A percentile compares a stretch with the other conserved stretches of the same genome.
phyloP scores from a whole-genome alignment of 108 stramenopile species.

The Cyclotella distinguenda region DNA sequence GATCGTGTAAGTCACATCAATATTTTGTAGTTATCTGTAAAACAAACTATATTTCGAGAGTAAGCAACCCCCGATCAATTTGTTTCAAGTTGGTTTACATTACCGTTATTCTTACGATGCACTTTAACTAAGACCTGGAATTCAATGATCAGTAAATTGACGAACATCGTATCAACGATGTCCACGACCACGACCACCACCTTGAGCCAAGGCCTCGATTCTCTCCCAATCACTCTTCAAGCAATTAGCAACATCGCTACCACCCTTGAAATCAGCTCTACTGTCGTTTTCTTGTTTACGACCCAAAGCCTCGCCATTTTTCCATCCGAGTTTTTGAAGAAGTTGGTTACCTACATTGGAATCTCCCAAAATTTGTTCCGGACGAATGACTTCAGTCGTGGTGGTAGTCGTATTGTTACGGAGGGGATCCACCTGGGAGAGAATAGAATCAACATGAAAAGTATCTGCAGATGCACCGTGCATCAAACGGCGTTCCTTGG shows the following conservation, averaged over 20 bases:
- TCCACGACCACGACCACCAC: slow-evolving; percentile 21
- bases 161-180: too few relatives aligned
- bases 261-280: slow-evolving; percentile 12
- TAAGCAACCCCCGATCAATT: too few relatives aligned
- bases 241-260: slow-evolving; percentile 10
- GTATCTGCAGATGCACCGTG: slow-evolving; percentile 24
- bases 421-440: slow-evolving; percentile 31
- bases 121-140: too few relatives aligned
- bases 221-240: slow-evolving; percentile 81
- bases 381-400: slow-evolving; percentile 37
- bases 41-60: too few relatives aligned
- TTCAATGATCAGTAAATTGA: too few relatives aligned
- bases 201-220: slow-evolving; percentile 69
- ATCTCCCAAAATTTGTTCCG: slow-evolving; percentile 45
- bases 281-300: slow-evolving; percentile 26
- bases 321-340: slow-evolving; percentile 85
- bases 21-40: too few relatives aligned
- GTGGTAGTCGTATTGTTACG: neutral
- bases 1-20: too few relatives aligned
- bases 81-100: too few relatives aligned
- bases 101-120: too few relatives aligned
- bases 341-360: slow-evolving; percentile 73
- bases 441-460: slow-evolving; percentile 30
- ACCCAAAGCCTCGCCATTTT: slow-evolving; percentile 50
- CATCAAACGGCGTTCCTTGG: slow-evolving; percentile 50